phyloP scores from a whole-genome alignment of 176 grass and related monocot species.

The Carex littledalei region DNA sequence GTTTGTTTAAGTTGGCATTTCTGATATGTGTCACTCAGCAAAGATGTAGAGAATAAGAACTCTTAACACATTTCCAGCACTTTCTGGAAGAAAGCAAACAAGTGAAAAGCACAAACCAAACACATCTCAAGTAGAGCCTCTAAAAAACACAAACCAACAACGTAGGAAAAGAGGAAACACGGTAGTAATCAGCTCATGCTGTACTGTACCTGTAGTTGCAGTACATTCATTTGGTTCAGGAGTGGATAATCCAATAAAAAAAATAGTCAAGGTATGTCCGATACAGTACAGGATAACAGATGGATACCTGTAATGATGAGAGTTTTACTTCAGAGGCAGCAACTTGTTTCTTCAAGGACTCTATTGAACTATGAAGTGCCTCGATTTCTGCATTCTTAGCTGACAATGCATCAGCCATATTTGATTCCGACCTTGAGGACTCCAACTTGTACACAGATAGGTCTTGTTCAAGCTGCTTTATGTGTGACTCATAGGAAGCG shows the following conservation, averaged over 20 bases:
- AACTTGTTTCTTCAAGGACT: constrained; percentile 77
- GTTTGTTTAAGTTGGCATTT: neutral
- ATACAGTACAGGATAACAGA: constrained; percentile 16
- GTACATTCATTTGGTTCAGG: neutral
- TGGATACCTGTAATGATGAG: constrained; percentile 55
- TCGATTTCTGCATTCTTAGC: constrained; percentile 96
- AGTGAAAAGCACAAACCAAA: neutral
- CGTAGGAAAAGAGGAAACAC: neutral
- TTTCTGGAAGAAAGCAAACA: constrained; percentile 1
- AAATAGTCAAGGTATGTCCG: neutral
- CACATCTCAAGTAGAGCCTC: neutral
- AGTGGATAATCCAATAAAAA: neutral
- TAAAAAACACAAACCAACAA: constrained; percentile 7
- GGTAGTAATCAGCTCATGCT: neutral
- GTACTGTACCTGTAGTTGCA: neutral
- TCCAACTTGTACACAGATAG: constrained; percentile 68
- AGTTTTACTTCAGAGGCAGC: constrained; percentile 68
- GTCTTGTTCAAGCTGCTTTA: constrained; percentile 87
- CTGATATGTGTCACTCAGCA: neutral
- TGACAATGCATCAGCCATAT: constrained; percentile 93
- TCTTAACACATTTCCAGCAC: neutral
- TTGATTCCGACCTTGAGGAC: constrained; percentile 80
- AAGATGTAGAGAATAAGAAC: neutral
- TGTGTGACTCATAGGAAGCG: constrained; percentile 63
- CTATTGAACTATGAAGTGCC: constrained; percentile 60